Percentiles rank a stretch among this genome's conserved stretches.
These are phyloP conservation scores for Austropuccinia psidii DNA, from an alignment of 1,284 basidiomycete genomes.

Conservation along the genomic window DNA sequence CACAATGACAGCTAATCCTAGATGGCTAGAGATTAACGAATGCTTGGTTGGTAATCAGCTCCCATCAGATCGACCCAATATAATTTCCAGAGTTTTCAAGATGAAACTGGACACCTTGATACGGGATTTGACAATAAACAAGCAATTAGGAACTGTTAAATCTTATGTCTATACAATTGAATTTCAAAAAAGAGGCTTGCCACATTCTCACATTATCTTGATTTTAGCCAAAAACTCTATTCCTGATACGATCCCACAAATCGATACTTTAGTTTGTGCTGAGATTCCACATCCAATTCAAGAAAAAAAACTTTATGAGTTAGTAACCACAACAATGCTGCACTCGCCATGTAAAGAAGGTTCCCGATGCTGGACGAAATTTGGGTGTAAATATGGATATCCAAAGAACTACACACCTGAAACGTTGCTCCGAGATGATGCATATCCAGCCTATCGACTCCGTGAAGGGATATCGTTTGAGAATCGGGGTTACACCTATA, in stretches of 20 bases:
- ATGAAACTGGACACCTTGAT: neutral
- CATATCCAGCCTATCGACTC: neutral
- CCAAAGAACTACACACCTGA: neutral
- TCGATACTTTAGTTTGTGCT: neutral
- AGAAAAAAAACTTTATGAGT: neutral
- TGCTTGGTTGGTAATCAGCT: neutral
- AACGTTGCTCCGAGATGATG: neutral
- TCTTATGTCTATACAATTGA: neutral
- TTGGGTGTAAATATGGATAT: neutral
- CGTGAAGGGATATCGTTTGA: conserved; percentile 23
- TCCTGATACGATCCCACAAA: neutral
- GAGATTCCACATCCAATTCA: neutral
- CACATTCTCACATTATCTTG: conserved; percentile 11
- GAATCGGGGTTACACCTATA: conserved; percentile 42
- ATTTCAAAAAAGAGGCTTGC: conserved; percentile 16
- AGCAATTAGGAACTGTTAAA: neutral
- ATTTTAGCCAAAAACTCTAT: neutral
- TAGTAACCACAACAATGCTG: neutral
- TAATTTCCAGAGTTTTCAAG: neutral
- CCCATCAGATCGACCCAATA: neutral
- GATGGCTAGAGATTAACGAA: neutral
- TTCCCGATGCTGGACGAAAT: neutral
- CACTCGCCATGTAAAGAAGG: neutral
- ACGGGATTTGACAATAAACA: neutral
- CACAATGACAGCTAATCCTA: conserved; percentile 14